A percentile compares a stretch with the other conserved stretches of the same genome.
These are phyloP conservation scores for Plasmodium fragile DNA, from an alignment of 169 alveolate species.

Conservation along the genomic window DNA sequence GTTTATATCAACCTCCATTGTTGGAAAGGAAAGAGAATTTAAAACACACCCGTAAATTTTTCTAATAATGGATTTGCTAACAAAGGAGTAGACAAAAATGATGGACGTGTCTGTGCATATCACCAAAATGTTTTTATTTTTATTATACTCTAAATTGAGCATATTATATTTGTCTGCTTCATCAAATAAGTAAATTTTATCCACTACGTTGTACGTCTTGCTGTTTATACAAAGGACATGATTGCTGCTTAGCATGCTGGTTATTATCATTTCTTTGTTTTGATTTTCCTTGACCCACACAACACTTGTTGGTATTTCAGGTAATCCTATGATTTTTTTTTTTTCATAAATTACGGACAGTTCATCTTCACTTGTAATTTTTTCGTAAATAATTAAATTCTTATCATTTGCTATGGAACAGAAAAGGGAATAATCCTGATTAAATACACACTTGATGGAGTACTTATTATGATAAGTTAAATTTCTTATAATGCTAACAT, in stretches of 20 bases:
- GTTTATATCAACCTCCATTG: constrained; percentile 41
- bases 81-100: constrained; percentile 65
- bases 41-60: constrained; percentile 71
- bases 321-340: constrained; percentile 63
- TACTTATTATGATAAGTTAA: constrained; percentile 60
- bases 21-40: constrained; percentile 70
- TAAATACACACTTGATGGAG: constrained; percentile 49
- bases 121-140: constrained; percentile 55
- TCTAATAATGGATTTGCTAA: constrained; percentile 25
- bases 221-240: constrained; percentile 48
- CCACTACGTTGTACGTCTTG: constrained; percentile 24
- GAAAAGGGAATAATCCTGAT: constrained; percentile 44
- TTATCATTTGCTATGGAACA: constrained; percentile 73
- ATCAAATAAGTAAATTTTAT: constrained; percentile 39
- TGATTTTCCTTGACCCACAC: constrained; percentile 45
- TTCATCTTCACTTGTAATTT: constrained; percentile 16
- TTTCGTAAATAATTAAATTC: constrained; percentile 72
- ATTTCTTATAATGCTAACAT: constrained; percentile 27
- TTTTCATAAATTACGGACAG: constrained; percentile 25
- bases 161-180: constrained; percentile 51
- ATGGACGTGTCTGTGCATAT: constrained; percentile 71
- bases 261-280: constrained; percentile 19
- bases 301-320: constrained; percentile 58
- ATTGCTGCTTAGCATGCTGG: constrained; percentile 57
- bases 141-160: constrained; percentile 38